Conservation (phyloP, 306 rosid genomes). For the Pterocarpus macrocarpus region DNA sequence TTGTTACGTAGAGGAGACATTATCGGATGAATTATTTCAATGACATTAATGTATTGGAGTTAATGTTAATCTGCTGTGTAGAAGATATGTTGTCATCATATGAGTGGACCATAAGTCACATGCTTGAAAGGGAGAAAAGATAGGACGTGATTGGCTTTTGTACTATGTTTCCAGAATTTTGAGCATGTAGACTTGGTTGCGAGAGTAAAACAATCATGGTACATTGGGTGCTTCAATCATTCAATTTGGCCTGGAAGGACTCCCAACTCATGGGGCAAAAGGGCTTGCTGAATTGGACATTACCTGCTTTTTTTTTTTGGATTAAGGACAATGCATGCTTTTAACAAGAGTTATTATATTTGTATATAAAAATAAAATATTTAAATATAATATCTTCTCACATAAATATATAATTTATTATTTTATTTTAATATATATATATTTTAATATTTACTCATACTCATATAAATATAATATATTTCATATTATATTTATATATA, state of each 20-base stretch:
- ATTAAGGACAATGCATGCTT: too few relatives aligned
- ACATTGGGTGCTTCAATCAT: conserved; percentile 48
- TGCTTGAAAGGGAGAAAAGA: conserved; percentile 46
- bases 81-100: conserved; percentile 38
- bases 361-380: too few relatives aligned
- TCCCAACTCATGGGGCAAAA: conserved; percentile 28
- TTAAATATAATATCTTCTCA: too few relatives aligned
- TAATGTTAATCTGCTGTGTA: conserved; percentile 25
- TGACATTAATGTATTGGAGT: conserved; percentile 40
- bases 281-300: conserved; percentile 32
- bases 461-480: too few relatives aligned
- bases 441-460: too few relatives aligned
- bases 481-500: too few relatives aligned
- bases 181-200: conserved; percentile 47
- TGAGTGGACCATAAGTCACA: conserved; percentile 59
- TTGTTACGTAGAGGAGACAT: conserved; percentile 36
- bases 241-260: conserved; percentile 27
- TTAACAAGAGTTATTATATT: too few relatives aligned
- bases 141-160: conserved; percentile 36
- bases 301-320: not conserved
- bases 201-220: conserved; percentile 40
- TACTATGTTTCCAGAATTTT: conserved; percentile 53
- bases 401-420: too few relatives aligned
- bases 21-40: conserved; percentile 45
- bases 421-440: too few relatives aligned